These are phyloP conservation scores for Xylaria longipes DNA, from an alignment of 495 filamentous ascomycete genomes.

Conservation along the genomic window DNA sequence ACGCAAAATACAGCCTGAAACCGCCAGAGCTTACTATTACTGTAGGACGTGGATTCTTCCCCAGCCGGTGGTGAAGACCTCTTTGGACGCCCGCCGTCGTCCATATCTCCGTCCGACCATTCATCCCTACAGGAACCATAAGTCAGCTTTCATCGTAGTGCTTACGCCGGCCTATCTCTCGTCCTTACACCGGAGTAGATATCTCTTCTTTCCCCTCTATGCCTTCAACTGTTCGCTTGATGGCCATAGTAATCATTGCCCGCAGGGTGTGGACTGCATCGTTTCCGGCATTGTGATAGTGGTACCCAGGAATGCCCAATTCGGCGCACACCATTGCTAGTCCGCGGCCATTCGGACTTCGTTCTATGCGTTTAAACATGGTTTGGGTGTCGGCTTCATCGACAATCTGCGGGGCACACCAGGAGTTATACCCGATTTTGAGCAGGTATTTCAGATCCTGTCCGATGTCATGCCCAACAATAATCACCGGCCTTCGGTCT, in stretches of 20 bases:
- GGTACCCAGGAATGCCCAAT: constrained; percentile 64
- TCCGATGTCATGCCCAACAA: constrained; percentile 78
- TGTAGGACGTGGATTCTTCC: not conserved
- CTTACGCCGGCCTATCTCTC: not conserved
- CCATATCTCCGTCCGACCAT: constrained; percentile 38
- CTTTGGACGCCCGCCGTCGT: constrained; percentile 36
- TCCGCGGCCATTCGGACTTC: constrained; percentile 54
- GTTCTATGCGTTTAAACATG: constrained; percentile 66
- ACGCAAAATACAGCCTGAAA: not conserved
- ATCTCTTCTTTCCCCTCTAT: constrained; percentile 11
- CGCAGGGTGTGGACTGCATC: constrained; percentile 87
- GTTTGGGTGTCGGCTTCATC: constrained; percentile 74
- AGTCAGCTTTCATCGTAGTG: not conserved
- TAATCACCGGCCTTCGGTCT: constrained; percentile 66
- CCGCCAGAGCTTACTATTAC: not conserved
- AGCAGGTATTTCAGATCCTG: constrained; percentile 72
- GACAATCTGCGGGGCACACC: constrained; percentile 56
- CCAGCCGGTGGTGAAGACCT: constrained; percentile 19
- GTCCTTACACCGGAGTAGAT: constrained; percentile 20
- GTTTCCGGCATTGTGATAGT: constrained; percentile 94
- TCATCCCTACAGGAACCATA: constrained; percentile 22
- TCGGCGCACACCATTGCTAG: constrained; percentile 67
- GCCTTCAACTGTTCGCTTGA: constrained; percentile 45
- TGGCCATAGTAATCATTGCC: constrained; percentile 71
- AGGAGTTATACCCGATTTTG: constrained; percentile 63